Evolutionary conservation across 1,284 basidiomycete species (phyloP).

Genomic region (Naganishia liquefaciens): DNA sequence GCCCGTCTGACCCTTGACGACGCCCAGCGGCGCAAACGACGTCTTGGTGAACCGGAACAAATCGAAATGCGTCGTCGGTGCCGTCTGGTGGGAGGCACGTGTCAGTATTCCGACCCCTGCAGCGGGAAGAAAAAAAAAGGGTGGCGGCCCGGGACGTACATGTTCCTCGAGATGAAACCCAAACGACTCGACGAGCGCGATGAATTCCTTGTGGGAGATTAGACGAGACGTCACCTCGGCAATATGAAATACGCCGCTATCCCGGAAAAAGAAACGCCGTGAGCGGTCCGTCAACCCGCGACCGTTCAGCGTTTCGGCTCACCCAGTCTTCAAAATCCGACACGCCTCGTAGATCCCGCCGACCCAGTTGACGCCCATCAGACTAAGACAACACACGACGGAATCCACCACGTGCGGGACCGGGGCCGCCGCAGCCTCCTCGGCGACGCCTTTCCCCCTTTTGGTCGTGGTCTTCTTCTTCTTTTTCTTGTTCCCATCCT

Average conservation of each 20-base stretch:
- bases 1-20: slow-evolving; percentile 59
- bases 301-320: slow-evolving; percentile 51
- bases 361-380: slow-evolving; percentile 98
- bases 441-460: not conserved
- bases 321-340: slow-evolving; percentile 79
- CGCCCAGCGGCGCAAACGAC: slow-evolving; percentile 54
- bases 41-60: slow-evolving; percentile 80
- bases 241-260: slow-evolving; percentile 81
- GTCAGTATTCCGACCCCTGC: slow-evolving; percentile 26
- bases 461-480: no score
- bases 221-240: slow-evolving; percentile 96
- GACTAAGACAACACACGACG: slow-evolving; percentile 86
- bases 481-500: not conserved
- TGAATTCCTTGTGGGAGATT: slow-evolving; percentile 72
- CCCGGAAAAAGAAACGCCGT: no score
- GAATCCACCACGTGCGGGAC: slow-evolving; percentile 72
- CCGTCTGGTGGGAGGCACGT: slow-evolving; percentile 44
- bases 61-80: slow-evolving; percentile 82
- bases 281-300: not conserved
- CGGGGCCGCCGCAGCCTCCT: not conserved
- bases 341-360: slow-evolving; percentile 84
- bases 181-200: slow-evolving; percentile 66
- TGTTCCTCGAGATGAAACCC: slow-evolving; percentile 78
- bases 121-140: no score
- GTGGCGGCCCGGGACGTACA: slow-evolving; percentile 59